phyloP scores from a whole-genome alignment of 2,329 filamentous ascomycete species.

The Penicillium capsulatum region DNA sequence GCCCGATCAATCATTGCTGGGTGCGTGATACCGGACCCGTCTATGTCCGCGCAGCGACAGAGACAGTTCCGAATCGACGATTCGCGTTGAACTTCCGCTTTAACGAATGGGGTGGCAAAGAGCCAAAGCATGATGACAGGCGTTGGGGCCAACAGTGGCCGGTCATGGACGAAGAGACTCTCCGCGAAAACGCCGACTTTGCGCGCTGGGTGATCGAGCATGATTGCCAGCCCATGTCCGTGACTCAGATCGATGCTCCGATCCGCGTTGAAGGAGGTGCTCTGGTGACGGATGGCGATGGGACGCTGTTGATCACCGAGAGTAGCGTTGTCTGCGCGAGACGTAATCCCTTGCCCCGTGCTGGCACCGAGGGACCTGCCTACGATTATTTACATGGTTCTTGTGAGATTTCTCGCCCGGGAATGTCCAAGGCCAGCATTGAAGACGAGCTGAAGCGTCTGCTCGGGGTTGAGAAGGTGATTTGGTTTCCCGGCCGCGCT shows the following conservation, averaged over 20 bases:
- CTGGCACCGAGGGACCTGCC: no score
- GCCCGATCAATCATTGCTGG: constrained; percentile 21
- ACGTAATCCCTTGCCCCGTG: no score
- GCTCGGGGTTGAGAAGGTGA: constrained; percentile 26
- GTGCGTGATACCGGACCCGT: constrained; percentile 22
- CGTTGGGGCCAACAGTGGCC: constrained; percentile 14
- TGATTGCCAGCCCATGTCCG: constrained; percentile 10
- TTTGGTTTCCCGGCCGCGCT: constrained; percentile 27
- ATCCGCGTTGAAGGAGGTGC: constrained; percentile 27
- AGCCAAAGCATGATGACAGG: constrained; percentile 12
- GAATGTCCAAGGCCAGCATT: constrained; percentile 18
- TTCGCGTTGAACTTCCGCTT: constrained; percentile 20
- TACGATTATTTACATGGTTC: no score
- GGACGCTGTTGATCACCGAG: constrained; percentile 28
- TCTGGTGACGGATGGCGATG: constrained; percentile 29
- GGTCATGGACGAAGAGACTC: constrained; percentile 8
- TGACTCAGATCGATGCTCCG: constrained; percentile 13
- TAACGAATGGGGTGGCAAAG: constrained; percentile 25
- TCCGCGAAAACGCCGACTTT: constrained; percentile 16
- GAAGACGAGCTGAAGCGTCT: constrained; percentile 22
- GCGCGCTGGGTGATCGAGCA: constrained; percentile 16
- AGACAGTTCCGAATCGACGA: constrained; percentile 9
- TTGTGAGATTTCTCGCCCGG: no score
- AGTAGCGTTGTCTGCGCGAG: constrained; percentile 28
- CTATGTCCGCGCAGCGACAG: constrained; percentile 18